phyloP scores from a whole-genome alignment of 2,329 filamentous ascomycete species.

The Alternaria triticina region DNA sequence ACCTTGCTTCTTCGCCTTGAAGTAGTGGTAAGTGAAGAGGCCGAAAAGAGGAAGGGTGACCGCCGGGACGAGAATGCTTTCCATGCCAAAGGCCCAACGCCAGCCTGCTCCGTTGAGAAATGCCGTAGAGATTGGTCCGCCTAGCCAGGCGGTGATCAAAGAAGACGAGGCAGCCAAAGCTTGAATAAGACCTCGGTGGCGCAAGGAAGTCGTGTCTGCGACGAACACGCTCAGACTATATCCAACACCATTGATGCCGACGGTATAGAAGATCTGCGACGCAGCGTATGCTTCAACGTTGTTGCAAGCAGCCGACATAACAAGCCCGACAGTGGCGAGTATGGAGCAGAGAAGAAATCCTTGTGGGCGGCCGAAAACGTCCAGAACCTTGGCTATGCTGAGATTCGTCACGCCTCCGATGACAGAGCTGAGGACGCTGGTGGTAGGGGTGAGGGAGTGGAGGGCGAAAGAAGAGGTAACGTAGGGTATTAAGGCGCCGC shows the following conservation, averaged over 20 bases:
- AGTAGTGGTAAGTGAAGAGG: slow-evolving; percentile 62
- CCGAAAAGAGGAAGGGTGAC: slow-evolving; percentile 67
- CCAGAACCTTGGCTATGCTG: slow-evolving; percentile 47
- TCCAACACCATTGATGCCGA: slow-evolving; percentile 2
- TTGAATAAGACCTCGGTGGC: slow-evolving; percentile 68
- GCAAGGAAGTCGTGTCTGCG: slow-evolving; percentile 68
- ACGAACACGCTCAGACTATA: slow-evolving; percentile 58
- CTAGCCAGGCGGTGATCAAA: slow-evolving; percentile 29
- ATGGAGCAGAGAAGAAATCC: slow-evolving; percentile 39
- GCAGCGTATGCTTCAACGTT: slow-evolving; percentile 67
- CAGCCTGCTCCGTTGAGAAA: slow-evolving; percentile 60
- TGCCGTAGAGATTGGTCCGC: slow-evolving; percentile 22
- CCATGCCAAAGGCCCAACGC: slow-evolving; percentile 72
- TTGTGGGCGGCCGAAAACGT: slow-evolving; percentile 47
- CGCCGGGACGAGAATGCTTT: slow-evolving; percentile 67
- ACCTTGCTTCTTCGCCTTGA: slow-evolving; percentile 64
- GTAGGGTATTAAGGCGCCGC: slow-evolving; percentile 43
- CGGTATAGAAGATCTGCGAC: slow-evolving; percentile 66
- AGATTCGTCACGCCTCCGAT: slow-evolving; percentile 45
- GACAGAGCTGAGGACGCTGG: slow-evolving; percentile 39
- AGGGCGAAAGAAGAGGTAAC: slow-evolving; percentile 45
- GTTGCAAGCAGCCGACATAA: slow-evolving; percentile 69
- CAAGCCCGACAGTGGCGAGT: slow-evolving; percentile 49
- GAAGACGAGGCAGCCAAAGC: slow-evolving; percentile 49
- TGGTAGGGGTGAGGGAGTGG: slow-evolving; percentile 42